Evolutionary conservation across 306 rosid genomes (phyloP), one percentile per base, ranked within the genome.

Genomic region (Biancaea sappan): DNA sequence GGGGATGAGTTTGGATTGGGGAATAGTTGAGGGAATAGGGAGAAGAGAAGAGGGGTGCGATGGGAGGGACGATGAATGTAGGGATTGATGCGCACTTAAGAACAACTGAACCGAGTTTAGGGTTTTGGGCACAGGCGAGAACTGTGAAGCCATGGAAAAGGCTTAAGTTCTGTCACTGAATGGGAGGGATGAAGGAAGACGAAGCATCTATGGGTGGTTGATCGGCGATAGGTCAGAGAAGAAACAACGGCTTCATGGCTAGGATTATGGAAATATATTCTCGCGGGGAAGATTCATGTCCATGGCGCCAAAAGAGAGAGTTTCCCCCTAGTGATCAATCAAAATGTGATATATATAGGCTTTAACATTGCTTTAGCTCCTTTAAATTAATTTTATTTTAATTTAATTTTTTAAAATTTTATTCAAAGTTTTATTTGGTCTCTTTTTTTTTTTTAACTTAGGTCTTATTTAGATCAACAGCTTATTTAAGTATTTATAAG

Each of bases 1-100:
- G 3, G 98, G 98, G 71, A 94, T 88, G 72, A 77, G 87, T 51
- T 91, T 91, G 81, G 96, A 89, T 58, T 61, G 92, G 5, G 97
- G 94, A 48, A 86, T 80, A 35, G 74, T 61, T 21, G 86, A 59
- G 2, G 93, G 91, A 2, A 63, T 70, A 32, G 87, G 79, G 31
- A 86, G 70, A 24, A 81, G 84, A 0, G 76, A 26, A 21, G 60
- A 29, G 47, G 11, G 51, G 24, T 31, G 16, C 26, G 46, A 62
- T 5, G 57, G 48, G 1, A 78, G 60, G 16, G 40, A 59, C 0
- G 31, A 32, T 2, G 60, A 46, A 14, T 64, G 77, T 15, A 35
- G 66, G 28, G 89, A 60, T 71, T 78, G 84, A 31, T 38, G 85
- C 40, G 98, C 92, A 13, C 75, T 48, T 54, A 71, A 79, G 92